Conservation (phyloP, 2,329 filamentous ascomycete species). For the Dactylellina parvicollis region DNA sequence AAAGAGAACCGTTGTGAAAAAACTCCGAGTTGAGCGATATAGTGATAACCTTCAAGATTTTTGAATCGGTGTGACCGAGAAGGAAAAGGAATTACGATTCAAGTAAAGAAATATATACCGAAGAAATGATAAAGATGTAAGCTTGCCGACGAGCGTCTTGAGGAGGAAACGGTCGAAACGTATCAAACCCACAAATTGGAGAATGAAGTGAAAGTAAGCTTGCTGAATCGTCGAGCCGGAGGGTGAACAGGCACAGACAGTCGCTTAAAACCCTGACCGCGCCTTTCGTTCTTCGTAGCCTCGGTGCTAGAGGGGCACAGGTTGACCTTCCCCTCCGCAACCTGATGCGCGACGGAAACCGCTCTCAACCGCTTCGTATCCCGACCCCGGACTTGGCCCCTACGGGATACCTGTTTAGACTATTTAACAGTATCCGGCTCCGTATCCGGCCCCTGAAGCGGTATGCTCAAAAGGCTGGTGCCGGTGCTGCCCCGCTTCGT, state of each 20-base stretch:
- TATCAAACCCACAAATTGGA: not conserved
- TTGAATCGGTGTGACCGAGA: no score
- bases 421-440: conserved; percentile 53
- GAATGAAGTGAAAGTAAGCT: not conserved
- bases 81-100: no score
- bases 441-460: conserved; percentile 42
- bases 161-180: not conserved
- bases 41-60: no score
- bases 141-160: not conserved
- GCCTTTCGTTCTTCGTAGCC: no score
- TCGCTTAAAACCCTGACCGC: no score
- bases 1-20: not conserved
- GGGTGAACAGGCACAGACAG: not conserved
- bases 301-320: no score
- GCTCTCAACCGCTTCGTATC: not conserved
- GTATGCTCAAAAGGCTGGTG: conserved; percentile 38
- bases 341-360: not conserved
- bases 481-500: conserved; percentile 45
- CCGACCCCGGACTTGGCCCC: not conserved
- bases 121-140: not conserved
- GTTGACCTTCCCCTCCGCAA: no score
- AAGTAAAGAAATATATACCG: not conserved
- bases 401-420: conserved; percentile 8
- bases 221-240: conserved; percentile 2
- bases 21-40: not conserved